Evolutionary conservation across 2,329 filamentous ascomycete species (phyloP).

Genomic region (Gyromitra esculenta): DNA sequence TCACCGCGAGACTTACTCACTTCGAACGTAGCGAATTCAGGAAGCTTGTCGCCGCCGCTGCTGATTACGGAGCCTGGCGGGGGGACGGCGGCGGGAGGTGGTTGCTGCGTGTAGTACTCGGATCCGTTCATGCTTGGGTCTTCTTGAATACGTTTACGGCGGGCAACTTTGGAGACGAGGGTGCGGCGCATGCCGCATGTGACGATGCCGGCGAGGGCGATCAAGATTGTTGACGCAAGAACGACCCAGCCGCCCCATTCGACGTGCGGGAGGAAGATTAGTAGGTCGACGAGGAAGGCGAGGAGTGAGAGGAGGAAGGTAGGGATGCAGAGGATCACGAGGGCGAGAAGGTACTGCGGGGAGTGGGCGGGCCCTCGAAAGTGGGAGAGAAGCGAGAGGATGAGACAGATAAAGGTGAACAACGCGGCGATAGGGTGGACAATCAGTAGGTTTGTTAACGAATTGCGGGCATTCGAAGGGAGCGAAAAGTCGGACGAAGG

Average conservation of each 20-base stretch:
- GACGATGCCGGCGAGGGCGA: conserved; percentile 81
- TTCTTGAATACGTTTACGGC: conserved; percentile 88
- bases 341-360: conserved; percentile 81
- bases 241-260: conserved; percentile 95
- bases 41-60: conserved; percentile 51
- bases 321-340: conserved; percentile 87
- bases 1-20: conserved; percentile 48
- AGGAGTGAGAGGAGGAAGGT: conserved; percentile 84
- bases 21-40: conserved; percentile 58
- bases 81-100: conserved; percentile 13
- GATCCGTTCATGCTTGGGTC: conserved; percentile 98
- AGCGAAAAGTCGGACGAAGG: conserved; percentile 67
- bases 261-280: conserved; percentile 93
- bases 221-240: conserved; percentile 84
- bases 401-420: conserved; percentile 83
- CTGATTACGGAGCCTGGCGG: conserved; percentile 1
- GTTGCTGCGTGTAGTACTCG: conserved; percentile 79
- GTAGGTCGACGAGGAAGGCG: conserved; percentile 90
- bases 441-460: conserved; percentile 87
- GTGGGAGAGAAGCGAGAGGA: conserved; percentile 81
- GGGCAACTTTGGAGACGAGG: conserved; percentile 88
- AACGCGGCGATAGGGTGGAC: conserved; percentile 91
- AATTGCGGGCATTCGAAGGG: conserved; percentile 72
- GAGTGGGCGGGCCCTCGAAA: conserved; percentile 90
- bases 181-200: conserved; percentile 95